Evolutionary conservation across 2,329 filamentous ascomycete genomes (phyloP).

Genomic region (Calonectria pteridis): DNA sequence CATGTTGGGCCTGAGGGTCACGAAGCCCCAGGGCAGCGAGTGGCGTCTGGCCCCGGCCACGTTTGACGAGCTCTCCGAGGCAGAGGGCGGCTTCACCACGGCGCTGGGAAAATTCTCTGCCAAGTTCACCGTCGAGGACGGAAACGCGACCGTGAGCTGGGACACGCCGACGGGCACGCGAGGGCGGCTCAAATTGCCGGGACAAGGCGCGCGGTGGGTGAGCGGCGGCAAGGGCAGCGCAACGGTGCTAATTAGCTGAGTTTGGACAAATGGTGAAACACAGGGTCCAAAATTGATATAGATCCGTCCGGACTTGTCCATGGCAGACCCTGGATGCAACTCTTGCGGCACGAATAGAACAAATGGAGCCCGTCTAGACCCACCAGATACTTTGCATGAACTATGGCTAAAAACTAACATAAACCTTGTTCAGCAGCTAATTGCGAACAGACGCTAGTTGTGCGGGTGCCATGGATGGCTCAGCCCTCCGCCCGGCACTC

Average conservation of each 20-base stretch:
- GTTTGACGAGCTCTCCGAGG: not conserved
- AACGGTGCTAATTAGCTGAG: not conserved
- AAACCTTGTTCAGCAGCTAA: not conserved
- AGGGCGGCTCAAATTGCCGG: not conserved
- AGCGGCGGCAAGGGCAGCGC: not conserved
- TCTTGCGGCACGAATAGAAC: not conserved
- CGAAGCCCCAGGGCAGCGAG: not conserved
- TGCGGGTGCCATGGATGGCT: not conserved
- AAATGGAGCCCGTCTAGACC: not conserved
- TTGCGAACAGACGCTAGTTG: not conserved
- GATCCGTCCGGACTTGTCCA: not conserved
- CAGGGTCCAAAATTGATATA: not conserved
- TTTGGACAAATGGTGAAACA: not conserved
- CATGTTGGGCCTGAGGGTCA: slow-evolving; percentile 54
- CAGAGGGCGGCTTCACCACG: not conserved
- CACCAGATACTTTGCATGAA: not conserved
- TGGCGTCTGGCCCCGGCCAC: not conserved
- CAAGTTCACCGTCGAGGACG: not conserved
- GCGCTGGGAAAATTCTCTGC: not conserved
- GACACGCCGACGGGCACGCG: not conserved
- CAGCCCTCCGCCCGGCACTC: not conserved
- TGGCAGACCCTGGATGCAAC: not conserved
- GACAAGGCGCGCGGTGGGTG: not conserved
- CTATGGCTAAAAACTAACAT: not conserved
- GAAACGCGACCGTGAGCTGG: not conserved